These are phyloP conservation scores for Aspergillus carbonarius DNA, from an alignment of 2,329 filamentous ascomycete species.

Conservation along the genomic window DNA sequence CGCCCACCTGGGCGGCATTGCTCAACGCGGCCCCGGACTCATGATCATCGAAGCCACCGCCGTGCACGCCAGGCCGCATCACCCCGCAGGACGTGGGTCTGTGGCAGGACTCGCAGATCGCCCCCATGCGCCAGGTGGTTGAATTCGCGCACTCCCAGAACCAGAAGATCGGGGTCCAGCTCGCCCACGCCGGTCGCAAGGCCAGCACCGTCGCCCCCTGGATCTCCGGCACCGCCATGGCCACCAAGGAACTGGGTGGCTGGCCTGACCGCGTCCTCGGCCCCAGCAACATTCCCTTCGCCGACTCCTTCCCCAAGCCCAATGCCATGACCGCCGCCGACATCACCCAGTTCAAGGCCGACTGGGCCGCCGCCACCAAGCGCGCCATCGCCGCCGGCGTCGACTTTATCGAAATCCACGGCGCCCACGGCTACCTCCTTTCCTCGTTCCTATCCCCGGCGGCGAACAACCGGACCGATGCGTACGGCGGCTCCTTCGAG, in stretches of 20 bases:
- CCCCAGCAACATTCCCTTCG: conserved; percentile 62
- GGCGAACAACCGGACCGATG: conserved; percentile 65
- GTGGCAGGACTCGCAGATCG: conserved; percentile 82
- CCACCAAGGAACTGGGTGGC: conserved; percentile 55
- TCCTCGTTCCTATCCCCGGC: conserved; percentile 68
- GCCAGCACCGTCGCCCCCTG: conserved; percentile 58
- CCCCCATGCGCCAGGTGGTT: conserved; percentile 63
- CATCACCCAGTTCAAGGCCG: conserved; percentile 63
- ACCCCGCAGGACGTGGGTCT: conserved; percentile 62
- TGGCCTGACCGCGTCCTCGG: conserved; percentile 57
- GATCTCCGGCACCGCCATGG: conserved; percentile 30
- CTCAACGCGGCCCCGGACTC: conserved; percentile 71
- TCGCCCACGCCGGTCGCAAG: conserved; percentile 74
- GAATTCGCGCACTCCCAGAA: conserved; percentile 79
- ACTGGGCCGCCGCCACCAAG: conserved; percentile 59
- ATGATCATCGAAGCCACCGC: conserved; percentile 76
- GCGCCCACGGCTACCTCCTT: conserved; percentile 75
- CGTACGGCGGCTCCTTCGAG: conserved; percentile 53
- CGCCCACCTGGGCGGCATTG: conserved; percentile 76
- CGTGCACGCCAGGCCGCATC: conserved; percentile 73
- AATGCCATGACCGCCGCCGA: conserved; percentile 68
- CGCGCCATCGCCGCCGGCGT: conserved; percentile 68
- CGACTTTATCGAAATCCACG: conserved; percentile 78
- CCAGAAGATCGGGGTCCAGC: conserved; percentile 75
- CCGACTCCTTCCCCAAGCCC: conserved; percentile 60